Base-by-base conservation (phyloP, 768 basidiomycete genomes). In the Agrocybe pediades region DNA sequence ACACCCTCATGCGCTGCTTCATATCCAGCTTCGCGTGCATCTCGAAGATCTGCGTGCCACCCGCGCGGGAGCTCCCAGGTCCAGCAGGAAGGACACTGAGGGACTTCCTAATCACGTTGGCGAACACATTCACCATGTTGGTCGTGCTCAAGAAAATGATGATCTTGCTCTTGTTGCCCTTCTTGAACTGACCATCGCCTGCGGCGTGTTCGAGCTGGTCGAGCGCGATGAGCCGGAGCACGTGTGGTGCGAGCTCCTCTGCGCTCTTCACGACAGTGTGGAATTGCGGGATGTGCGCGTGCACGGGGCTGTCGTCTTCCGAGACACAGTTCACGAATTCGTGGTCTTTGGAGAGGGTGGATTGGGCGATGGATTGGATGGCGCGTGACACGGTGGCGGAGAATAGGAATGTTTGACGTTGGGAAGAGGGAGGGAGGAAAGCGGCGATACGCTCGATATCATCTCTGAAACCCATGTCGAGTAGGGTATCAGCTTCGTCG, bases 361-460 rank as follows among this genome's bases (percentile, higher is more conserved):
- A 69, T 3, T 78, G 73, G 0, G 92, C 88, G 52, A 95, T 76
- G 62, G 89, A 81, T 40, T 82, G 83, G 56, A 97, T 87, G 3
- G 79, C 78, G 3, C 68, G 75, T 0, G 90, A 87, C 29, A 95
- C 84, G 2, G 93, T 95, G 20, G 95, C 94, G 13, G 90, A 92
- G 72, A 96, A 95, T 51, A 98, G 76, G 73, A 96, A 87, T 0
- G 94, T 96, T 65, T 95, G 94, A n/a, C 93, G 85, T 49, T 82
- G 66, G 0, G 86, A 82, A 1, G 71, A 62, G 17, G 74, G 72
- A 7, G 88, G 87, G n/a, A 95, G 75, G 62, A 75, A 79, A 3
- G 73, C 64, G 24, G 80, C 69, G 61, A 96, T 92, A 1, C 79
- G 83, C 19, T 90, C 83, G 25, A 98, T 84, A 62, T 96, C 95